phyloP scores from a whole-genome alignment of 2,329 filamentous ascomycete species.

The Xylaria sp. region DNA sequence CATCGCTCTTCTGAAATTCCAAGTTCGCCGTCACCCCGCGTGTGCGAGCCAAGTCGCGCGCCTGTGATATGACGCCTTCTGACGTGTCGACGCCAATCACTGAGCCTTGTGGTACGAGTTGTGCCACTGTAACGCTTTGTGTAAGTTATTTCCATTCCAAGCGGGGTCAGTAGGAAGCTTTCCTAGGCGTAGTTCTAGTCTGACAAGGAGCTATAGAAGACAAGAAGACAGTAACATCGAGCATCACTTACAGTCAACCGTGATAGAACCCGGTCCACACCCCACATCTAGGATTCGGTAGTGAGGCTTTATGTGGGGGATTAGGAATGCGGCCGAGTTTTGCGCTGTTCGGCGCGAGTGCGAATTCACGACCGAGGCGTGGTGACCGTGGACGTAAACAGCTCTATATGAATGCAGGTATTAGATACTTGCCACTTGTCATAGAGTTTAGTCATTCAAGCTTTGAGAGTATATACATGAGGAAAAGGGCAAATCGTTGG shows the following conservation, averaged over 20 bases:
- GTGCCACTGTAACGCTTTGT: constrained; percentile 44
- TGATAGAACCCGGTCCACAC: constrained; percentile 58
- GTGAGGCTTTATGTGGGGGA: constrained; percentile 52
- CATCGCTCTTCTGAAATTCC: constrained; percentile 43
- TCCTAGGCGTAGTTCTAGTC: background rate
- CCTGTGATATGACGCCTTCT: constrained; percentile 33
- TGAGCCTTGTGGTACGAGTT: constrained; percentile 52
- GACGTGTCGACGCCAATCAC: constrained; percentile 51
- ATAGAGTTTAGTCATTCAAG: background rate
- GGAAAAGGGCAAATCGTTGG: background rate
- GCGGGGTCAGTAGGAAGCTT: background rate
- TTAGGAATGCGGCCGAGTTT: constrained; percentile 46
- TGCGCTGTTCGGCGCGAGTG: constrained; percentile 42
- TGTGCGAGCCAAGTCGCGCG: constrained; percentile 28
- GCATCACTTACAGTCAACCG: constrained; percentile 45
- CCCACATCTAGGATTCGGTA: constrained; percentile 55
- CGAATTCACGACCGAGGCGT: constrained; percentile 39
- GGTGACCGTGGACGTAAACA: constrained; percentile 37
- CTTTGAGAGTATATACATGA: too few relatives aligned
- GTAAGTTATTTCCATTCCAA: background rate
- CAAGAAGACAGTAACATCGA: background rate
- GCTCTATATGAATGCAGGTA: constrained; percentile 10
- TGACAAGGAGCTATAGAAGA: background rate
- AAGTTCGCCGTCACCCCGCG: constrained; percentile 38
- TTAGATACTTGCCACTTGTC: background rate